A percentile compares a stretch with the other conserved stretches of the same genome.
These are phyloP conservation scores for Zygoascus flipseniorum DNA, from an alignment of 805 yeast species.

Conservation along the genomic window DNA sequence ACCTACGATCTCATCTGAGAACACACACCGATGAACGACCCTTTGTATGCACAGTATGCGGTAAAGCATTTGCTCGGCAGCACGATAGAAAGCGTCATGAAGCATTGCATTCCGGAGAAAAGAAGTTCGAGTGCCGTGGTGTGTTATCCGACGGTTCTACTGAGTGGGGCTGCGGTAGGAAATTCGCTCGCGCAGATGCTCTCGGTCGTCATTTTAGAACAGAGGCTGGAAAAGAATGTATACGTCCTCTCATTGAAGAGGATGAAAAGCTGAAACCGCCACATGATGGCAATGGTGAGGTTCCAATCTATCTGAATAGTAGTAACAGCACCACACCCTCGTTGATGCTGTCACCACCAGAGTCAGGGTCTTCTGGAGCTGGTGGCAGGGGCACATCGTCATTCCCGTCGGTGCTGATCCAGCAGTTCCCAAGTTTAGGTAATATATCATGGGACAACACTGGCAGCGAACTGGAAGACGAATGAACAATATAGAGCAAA, in stretches of 20 bases:
- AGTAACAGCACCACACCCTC: conserved; percentile 12
- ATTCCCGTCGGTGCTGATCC: conserved; percentile 17
- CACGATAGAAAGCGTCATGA: conserved; percentile 76
- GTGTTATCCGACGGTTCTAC: conserved; percentile 46
- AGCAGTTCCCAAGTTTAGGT: conserved; percentile 18
- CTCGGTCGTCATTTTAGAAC: conserved; percentile 67
- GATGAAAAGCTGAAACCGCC: conserved; percentile 22
- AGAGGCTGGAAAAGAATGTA: conserved; percentile 65
- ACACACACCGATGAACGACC: conserved; percentile 79
- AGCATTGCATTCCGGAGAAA: conserved; percentile 62
- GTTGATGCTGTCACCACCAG: conserved; percentile 16
- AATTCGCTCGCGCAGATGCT: conserved; percentile 72
- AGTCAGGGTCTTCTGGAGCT: not conserved
- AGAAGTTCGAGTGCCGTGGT: conserved; percentile 62
- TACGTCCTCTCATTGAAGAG: conserved; percentile 56
- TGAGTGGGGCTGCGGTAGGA: conserved; percentile 68
- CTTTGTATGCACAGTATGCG: conserved; percentile 53
- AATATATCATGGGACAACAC: conserved; percentile 3
- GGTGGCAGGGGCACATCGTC: conserved; percentile 2
- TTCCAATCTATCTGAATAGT: not conserved
- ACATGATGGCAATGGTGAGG: not conserved
- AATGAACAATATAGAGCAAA: not conserved
- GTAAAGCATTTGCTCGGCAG: conserved; percentile 63
- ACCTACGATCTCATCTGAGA: conserved; percentile 80
- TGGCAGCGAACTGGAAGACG: conserved; percentile 7